Base-by-base conservation (phyloP, 2,329 filamentous ascomycete species). In the Tolypocladium tropicale region DNA sequence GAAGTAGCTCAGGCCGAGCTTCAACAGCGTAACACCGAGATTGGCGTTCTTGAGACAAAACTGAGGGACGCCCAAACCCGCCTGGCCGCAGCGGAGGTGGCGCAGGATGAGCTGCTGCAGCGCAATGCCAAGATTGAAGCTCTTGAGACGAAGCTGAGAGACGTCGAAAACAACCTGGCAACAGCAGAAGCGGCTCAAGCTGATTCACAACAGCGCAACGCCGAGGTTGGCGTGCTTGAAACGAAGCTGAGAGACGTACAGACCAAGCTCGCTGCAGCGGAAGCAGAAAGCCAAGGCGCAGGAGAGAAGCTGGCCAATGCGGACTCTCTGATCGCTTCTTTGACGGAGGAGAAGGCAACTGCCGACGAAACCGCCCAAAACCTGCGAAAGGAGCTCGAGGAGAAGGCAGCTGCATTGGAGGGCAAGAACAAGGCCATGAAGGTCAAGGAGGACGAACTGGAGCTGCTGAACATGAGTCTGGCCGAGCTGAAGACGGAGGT, bases 401-500 rank as follows among this genome's bases (percentile, higher is more conserved):
- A 58, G 23, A 56, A 56, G 28, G 53, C 59, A 51, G 59, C 56
- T 5, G 53, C 54, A 28, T 46, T 64, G 10, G 57, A 60, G 11
- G 61, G 59, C 23, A 76, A 75, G 51, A 72, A 76, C 59, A 74
- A 76, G 58, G 70, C 76, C 37, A 66, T 72, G 60, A 75, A 75
- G 62, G 72, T 73, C 58, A 78, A 77, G 68, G 77, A 81, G 55
- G 72, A 74, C 51, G 77, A 81, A 58, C 63, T 80, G 37, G 78
- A 81, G 53, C 68, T 71, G 55, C 70, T 80, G 54, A 79, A 78
- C 66, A 71, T 75, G 64, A 75, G 76, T 63, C 66, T 83, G 55
- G 77, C 79, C 36, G 80, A 83, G 69, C 74, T 81, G 65, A 84
- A 84, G 74, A 83, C 80, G 54, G 81, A 84, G 63, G 73, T 82